These are phyloP conservation scores for Talaromyces ruber DNA, from an alignment of 495 filamentous ascomycete genomes.

Conservation along the genomic window DNA sequence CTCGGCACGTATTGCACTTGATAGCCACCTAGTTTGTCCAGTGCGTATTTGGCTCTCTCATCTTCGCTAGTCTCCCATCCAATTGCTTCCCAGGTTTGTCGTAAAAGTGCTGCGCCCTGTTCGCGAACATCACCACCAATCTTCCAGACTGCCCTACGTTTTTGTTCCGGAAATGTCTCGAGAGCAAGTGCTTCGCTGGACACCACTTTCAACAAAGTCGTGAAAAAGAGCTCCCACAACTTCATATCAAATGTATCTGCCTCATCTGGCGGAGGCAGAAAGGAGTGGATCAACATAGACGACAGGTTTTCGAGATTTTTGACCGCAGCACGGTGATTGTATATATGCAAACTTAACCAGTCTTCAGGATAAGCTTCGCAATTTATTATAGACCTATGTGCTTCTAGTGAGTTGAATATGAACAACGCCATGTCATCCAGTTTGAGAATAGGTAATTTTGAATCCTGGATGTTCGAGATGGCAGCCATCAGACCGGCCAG, in stretches of 20 bases:
- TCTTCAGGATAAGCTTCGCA: slow-evolving; percentile 82
- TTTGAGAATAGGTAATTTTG: slow-evolving; percentile 47
- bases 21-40: slow-evolving; percentile 85
- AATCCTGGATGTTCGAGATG: slow-evolving; percentile 56
- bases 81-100: slow-evolving; percentile 87
- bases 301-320: slow-evolving; percentile 79
- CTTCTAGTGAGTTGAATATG: slow-evolving; percentile 60
- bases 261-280: slow-evolving; percentile 81
- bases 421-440: slow-evolving; percentile 68
- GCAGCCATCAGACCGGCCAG: slow-evolving; percentile 81
- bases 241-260: slow-evolving; percentile 89
- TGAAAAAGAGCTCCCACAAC: slow-evolving; percentile 90
- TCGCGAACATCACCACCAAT: slow-evolving; percentile 96
- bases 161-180: slow-evolving; percentile 96
- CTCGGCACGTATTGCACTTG: slow-evolving; percentile 97
- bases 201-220: slow-evolving; percentile 78
- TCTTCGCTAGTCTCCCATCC: slow-evolving; percentile 89
- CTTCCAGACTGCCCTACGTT: slow-evolving; percentile 93
- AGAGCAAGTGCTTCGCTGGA: slow-evolving; percentile 81
- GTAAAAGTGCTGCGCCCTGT: slow-evolving; percentile 76
- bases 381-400: slow-evolving; percentile 80
- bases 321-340: slow-evolving; percentile 88
- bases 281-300: slow-evolving; percentile 64
- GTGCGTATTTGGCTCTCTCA: slow-evolving; percentile 61
- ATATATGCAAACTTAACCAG: slow-evolving; percentile 92